Conservation (phyloP, 2,329 filamentous ascomycete species). For the Lanzia echinophila region DNA sequence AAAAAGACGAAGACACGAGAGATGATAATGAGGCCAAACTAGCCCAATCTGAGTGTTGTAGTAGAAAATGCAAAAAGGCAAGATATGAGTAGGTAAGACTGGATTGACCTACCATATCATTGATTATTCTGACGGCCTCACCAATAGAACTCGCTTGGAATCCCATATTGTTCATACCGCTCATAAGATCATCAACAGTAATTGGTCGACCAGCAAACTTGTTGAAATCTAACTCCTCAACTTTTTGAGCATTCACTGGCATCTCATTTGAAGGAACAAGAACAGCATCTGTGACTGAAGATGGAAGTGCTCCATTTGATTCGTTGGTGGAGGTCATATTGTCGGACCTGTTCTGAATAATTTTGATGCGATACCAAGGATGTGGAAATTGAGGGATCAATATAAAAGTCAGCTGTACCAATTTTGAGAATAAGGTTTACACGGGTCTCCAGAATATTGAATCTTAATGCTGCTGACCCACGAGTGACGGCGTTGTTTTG, state of each 20-base stretch:
- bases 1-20: too few relatives aligned
- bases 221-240: slow-evolving; percentile 91
- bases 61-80: too few relatives aligned
- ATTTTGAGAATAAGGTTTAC: too few relatives aligned
- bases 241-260: slow-evolving; percentile 69
- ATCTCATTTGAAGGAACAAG: slow-evolving; percentile 78
- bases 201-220: slow-evolving; percentile 66
- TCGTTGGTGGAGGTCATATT: slow-evolving; percentile 7
- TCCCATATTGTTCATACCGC: slow-evolving; percentile 79
- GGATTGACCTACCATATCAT: slow-evolving; percentile 78
- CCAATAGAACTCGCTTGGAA: slow-evolving; percentile 76
- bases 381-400: too few relatives aligned
- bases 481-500: too few relatives aligned
- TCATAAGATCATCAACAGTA: slow-evolving; percentile 77
- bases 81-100: too few relatives aligned
- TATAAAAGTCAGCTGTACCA: too few relatives aligned
- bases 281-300: slow-evolving; percentile 69
- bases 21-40: too few relatives aligned
- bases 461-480: too few relatives aligned
- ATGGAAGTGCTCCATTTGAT: slow-evolving; percentile 40
- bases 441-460: too few relatives aligned
- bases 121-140: slow-evolving; percentile 85
- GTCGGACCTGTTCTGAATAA: not conserved
- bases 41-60: too few relatives aligned
- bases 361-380: not conserved